Conservation (phyloP, 768 basidiomycete genomes). For the Suillus occidentalis region DNA sequence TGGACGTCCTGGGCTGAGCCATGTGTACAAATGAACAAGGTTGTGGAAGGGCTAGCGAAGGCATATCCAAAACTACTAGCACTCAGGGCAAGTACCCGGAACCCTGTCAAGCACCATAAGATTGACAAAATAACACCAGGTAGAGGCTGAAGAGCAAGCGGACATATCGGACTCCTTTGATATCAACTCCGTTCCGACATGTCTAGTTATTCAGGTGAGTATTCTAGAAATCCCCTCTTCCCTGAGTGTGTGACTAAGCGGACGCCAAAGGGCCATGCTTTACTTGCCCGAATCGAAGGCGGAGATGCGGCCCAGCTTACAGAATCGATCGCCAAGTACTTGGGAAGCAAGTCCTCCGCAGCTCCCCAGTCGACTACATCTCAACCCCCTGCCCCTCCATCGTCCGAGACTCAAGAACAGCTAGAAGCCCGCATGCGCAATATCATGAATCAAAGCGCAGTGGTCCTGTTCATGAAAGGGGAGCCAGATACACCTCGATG, state of each 20-base stretch:
- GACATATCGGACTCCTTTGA: slow-evolving; percentile 94
- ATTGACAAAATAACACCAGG: slow-evolving; percentile 38
- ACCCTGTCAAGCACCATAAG: background rate
- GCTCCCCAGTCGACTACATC: slow-evolving; percentile 12
- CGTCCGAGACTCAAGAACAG: slow-evolving; percentile 61
- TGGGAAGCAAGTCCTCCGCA: slow-evolving; percentile 30
- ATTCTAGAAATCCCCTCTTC: slow-evolving; percentile 9
- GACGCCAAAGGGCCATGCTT: slow-evolving; percentile 73
- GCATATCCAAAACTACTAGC: slow-evolving; percentile 71
- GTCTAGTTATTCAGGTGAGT: slow-evolving; percentile 77
- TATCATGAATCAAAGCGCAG: slow-evolving; percentile 77
- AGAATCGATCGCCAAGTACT: slow-evolving; percentile 58
- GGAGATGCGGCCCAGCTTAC: slow-evolving; percentile 74
- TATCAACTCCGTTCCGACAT: slow-evolving; percentile 84
- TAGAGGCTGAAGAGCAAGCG: slow-evolving; percentile 76
- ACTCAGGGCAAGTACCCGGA: slow-evolving; percentile 58
- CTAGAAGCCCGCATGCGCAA: slow-evolving; percentile 59
- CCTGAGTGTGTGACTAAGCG: background rate
- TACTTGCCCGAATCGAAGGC: slow-evolving; percentile 77
- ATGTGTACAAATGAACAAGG: slow-evolving; percentile 85
- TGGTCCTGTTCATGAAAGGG: slow-evolving; percentile 94
- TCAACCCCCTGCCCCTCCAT: slow-evolving; percentile 14
- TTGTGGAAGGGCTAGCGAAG: slow-evolving; percentile 69
- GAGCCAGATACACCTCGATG: slow-evolving; percentile 75
- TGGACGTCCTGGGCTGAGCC: slow-evolving; percentile 94